Conservation (phyloP, 2,329 filamentous ascomycete species). For the Colletotrichum acutatum region DNA sequence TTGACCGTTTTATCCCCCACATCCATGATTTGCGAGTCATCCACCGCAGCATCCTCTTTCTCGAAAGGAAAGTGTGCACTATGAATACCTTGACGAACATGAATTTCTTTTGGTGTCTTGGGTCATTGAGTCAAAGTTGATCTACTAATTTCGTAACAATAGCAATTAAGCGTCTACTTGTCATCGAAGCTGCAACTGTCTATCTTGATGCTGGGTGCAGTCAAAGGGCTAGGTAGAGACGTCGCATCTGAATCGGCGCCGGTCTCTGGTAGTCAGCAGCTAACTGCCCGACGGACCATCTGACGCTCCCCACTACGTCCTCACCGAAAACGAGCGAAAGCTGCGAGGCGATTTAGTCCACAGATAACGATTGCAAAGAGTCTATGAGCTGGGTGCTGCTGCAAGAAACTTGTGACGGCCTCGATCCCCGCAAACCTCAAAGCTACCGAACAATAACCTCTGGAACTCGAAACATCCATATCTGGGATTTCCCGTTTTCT, state of each 20-base stretch:
- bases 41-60: not conserved
- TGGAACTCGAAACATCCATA: not conserved
- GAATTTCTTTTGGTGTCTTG: not conserved
- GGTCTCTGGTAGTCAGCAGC: not conserved
- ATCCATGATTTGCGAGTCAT: not conserved
- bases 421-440: not conserved
- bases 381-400: not conserved
- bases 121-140: not conserved
- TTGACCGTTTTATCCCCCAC: constrained; percentile 1
- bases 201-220: too few species aligned
- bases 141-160: not conserved
- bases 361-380: not conserved
- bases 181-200: not conserved
- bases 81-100: not conserved
- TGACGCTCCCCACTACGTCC: not conserved
- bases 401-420: not conserved
- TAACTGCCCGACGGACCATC: not conserved
- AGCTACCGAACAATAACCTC: not conserved
- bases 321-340: constrained; percentile 3
- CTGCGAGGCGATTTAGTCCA: not conserved
- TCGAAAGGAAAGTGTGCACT: not conserved
- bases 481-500: not conserved
- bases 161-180: not conserved
- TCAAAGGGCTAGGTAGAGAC: too few species aligned
- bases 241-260: not conserved